Percentiles rank a stretch among this genome's conserved stretches.
These are phyloP conservation scores for Lenwebbia sp. DNA, from an alignment of 345 rosid species.

Conservation along the genomic window DNA sequence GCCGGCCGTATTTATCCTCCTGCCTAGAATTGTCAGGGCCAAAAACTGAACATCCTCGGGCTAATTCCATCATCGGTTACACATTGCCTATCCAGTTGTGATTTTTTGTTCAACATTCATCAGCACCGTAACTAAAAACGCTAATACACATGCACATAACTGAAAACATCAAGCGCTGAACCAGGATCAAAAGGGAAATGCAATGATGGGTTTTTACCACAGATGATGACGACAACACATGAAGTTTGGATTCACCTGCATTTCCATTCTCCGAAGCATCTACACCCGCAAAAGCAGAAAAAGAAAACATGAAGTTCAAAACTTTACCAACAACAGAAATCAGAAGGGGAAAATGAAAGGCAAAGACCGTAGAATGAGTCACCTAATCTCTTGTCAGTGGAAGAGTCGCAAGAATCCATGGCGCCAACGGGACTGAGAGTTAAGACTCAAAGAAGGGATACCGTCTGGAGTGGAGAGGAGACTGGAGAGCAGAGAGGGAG, in stretches of 20 bases:
- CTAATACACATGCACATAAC: background rate
- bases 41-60: background rate
- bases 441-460: too few relatives aligned
- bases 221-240: constrained; percentile 38
- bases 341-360: background rate
- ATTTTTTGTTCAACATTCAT: background rate
- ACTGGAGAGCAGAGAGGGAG: too few relatives aligned
- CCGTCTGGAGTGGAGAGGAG: too few relatives aligned
- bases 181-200: background rate
- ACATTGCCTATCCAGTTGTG: background rate
- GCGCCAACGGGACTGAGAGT: background rate
- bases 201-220: constrained; percentile 17
- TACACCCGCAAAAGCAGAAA: background rate
- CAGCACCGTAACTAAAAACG: background rate
- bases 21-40: background rate
- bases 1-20: accelerated
- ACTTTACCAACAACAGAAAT: background rate
- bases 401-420: background rate
- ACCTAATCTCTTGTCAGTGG: constrained; percentile 8
- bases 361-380: background rate
- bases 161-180: background rate
- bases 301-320: background rate
- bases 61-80: background rate
- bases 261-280: constrained; percentile 17
- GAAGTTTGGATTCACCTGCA: constrained; percentile 28